Evolutionary conservation across 2,329 filamentous ascomycete species (phyloP).

Genomic region (Monosporascus sp.): DNA sequence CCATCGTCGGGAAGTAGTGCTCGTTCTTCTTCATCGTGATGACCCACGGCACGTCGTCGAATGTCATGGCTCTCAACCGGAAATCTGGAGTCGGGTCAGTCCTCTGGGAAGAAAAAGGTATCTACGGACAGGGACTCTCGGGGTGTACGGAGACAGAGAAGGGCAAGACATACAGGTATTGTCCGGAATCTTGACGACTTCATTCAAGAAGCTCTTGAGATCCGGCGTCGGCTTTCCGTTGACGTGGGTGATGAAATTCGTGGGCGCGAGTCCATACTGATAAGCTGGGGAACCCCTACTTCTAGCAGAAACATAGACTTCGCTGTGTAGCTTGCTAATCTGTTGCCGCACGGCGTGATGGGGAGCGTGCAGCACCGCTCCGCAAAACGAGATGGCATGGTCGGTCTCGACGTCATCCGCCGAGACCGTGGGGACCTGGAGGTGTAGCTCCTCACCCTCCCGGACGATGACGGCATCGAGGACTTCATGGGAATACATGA

Average conservation of each 20-base stretch:
- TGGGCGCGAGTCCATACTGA: constrained; percentile 87
- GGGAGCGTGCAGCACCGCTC: constrained; percentile 84
- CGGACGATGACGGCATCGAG: constrained; percentile 84
- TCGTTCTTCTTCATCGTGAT: constrained; percentile 99
- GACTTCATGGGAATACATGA: constrained; percentile 87
- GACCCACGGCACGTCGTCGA: constrained; percentile 98
- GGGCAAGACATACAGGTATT: constrained; percentile 68
- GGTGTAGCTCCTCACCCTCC: constrained; percentile 69
- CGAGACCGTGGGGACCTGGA: constrained; percentile 78
- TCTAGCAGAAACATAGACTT: constrained; percentile 90
- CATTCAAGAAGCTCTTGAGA: constrained; percentile 71
- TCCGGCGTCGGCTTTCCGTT: constrained; percentile 84
- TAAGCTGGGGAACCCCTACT: constrained; percentile 78
- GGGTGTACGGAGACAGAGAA: background rate
- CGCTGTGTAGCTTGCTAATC: constrained; percentile 91
- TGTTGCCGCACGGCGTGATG: constrained; percentile 97
- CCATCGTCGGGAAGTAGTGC: constrained; percentile 77
- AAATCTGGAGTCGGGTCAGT: constrained; percentile 58
- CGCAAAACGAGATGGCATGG: constrained; percentile 89
- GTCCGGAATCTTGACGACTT: constrained; percentile 83
- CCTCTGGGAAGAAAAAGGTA: background rate
- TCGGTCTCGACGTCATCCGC: constrained; percentile 90
- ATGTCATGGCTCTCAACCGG: constrained; percentile 93
- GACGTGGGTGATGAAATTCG: constrained; percentile 95
- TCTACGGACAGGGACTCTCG: constrained; percentile 7